Percentiles rank a stretch among this genome's conserved stretches.
Conservation (phyloP, 2,329 filamentous ascomycete species). For the Colletotrichum sp. region DNA sequence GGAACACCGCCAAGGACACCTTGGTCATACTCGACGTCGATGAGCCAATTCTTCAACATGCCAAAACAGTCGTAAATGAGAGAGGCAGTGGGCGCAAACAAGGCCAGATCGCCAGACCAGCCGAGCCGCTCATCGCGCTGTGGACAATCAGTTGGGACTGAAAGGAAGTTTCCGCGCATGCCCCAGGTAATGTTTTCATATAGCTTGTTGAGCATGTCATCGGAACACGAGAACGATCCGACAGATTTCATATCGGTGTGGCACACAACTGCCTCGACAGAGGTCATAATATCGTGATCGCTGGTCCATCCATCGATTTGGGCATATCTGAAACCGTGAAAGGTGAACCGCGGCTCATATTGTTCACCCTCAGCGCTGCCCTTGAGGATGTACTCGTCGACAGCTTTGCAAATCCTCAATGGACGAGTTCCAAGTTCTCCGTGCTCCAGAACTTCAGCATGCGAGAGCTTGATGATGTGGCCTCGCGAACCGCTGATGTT, state of each 20-base stretch:
- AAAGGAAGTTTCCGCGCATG: constrained; percentile 19
- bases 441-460: constrained; percentile 49
- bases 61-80: constrained; percentile 10
- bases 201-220: constrained; percentile 8
- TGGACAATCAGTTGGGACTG: constrained; percentile 16
- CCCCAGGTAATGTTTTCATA: constrained; percentile 4
- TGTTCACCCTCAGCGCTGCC: constrained; percentile 20
- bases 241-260: constrained; percentile 12
- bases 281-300: constrained; percentile 19
- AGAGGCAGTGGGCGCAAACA: constrained; percentile 11
- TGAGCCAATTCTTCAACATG: constrained; percentile 7
- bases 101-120: constrained; percentile 8
- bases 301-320: constrained; percentile 45
- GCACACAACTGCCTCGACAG: constrained; percentile 8
- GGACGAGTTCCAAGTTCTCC: constrained; percentile 43
- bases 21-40: constrained; percentile 25
- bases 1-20: constrained; percentile 37
- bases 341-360: constrained; percentile 54
- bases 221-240: constrained; percentile 6
- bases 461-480: constrained; percentile 34
- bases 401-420: constrained; percentile 38
- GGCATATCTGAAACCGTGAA: constrained; percentile 57
- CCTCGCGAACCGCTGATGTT: constrained; percentile 24
- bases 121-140: constrained; percentile 13
- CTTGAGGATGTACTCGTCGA: constrained; percentile 35